A percentile compares a stretch with the other conserved stretches of the same genome.
phyloP scores from a whole-genome alignment of 306 rosid genomes.

The Biancaea sappan region DNA sequence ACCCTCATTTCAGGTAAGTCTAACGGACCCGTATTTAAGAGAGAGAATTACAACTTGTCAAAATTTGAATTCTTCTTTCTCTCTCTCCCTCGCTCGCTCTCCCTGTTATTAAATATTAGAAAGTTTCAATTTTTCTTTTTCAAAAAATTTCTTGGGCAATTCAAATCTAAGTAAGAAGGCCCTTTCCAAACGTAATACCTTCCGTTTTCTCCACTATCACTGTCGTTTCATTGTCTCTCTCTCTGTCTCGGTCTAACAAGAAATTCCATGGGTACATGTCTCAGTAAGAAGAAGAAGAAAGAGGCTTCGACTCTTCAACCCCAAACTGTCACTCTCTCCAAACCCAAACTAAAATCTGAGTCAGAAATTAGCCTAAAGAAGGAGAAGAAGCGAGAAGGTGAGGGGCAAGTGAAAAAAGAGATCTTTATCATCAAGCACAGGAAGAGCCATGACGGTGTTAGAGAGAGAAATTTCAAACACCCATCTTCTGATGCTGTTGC shows the following conservation, averaged over 20 bases:
- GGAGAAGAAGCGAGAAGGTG: conserved; percentile 26
- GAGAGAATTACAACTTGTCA: conserved; percentile 17
- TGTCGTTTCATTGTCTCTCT: conserved; percentile 16
- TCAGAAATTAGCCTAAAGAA: conserved; percentile 35
- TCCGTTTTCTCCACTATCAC: not conserved
- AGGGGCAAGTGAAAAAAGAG: conserved; percentile 61
- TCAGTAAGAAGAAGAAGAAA: conserved; percentile 85
- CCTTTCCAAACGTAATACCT: not conserved
- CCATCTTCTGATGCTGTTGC: conserved; percentile 30
- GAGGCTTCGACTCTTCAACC: conserved; percentile 26
- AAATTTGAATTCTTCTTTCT: conserved; percentile 55
- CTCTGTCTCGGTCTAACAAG: conserved; percentile 13
- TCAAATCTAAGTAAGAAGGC: conserved; percentile 17
- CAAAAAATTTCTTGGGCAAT: conserved; percentile 46
- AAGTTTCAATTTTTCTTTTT: conserved; percentile 22
- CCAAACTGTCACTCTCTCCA: conserved; percentile 29
- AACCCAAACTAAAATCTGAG: conserved; percentile 32
- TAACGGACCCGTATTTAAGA: conserved; percentile 25
- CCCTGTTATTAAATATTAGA: not conserved
- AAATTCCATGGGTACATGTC: conserved; percentile 78
- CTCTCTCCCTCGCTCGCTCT: conserved; percentile 14
- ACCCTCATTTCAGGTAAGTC: not conserved
- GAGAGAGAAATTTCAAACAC: conserved; percentile 47
- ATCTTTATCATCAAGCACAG: conserved; percentile 78
- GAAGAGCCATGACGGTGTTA: conserved; percentile 71